Base-by-base conservation (phyloP, 768 basidiomycete species). In the Tylopilus felleus region DNA sequence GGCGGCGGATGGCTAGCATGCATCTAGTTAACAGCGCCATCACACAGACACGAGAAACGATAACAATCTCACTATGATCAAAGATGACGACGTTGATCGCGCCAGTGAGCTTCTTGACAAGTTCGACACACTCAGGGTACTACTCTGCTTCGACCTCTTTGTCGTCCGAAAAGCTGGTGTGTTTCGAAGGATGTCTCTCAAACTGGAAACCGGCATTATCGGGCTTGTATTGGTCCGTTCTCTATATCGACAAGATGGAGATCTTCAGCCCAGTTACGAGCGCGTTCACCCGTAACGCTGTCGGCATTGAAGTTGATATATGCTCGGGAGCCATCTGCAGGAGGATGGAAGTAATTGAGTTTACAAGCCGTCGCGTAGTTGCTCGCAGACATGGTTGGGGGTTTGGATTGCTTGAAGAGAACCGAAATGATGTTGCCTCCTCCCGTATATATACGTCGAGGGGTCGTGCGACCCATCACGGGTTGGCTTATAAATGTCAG, bases 1-100 rank as follows among this genome's bases (percentile, higher is more conserved):
- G 73, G 21, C 77, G 72, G 33, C 78, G 76, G 43, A 78, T 71
- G 0, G 78, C 79, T 80, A 41, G 29, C 19, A 49, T 29, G 16
- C 33, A 29, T 13, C 22, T 21, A 6, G 8, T 47, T 0, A 52
- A 40, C 19, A 10, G 46, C 2, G 3, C 9, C 17, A 27, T 44
- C 19, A 9, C 33, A 13, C 13, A 28, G 19, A 39, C 8, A 29
- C 5, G 33, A 13, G 12, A 13, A 33, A 27, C 2, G 6, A 27
- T 8, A 31, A 23, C 2, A 28, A 16, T 58, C 72, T 27, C 39
- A 69, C 74, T 77, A 47, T 76, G 73, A 49, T 77, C 76, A 54
- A 78, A 78, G 27, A 77, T 60, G 42, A 76, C 70, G 31, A 66
- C 65, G 17, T 62, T 65, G 45, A 57, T 70, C n/a, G 75, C 77